phyloP scores from a whole-genome alignment of 2,329 filamentous ascomycete species.

The Sclerotinia subarctica region DNA sequence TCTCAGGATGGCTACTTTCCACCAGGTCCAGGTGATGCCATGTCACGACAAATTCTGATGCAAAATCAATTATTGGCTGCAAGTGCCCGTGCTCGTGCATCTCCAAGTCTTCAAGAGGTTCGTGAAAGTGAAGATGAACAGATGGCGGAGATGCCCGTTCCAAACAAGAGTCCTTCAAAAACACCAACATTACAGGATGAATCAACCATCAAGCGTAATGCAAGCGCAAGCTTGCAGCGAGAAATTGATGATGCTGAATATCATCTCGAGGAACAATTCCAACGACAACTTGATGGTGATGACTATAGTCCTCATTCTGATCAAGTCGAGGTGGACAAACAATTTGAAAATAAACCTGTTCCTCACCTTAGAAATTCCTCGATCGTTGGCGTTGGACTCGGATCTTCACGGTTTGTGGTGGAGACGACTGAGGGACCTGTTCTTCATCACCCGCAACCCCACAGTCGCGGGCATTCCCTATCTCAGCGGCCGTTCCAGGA shows the following conservation, averaged over 20 bases:
- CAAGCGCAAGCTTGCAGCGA: slow-evolving; percentile 74
- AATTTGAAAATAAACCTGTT: slow-evolving; percentile 25
- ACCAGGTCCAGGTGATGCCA: slow-evolving; percentile 37
- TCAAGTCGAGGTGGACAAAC: slow-evolving; percentile 32
- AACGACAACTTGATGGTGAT: slow-evolving; percentile 74
- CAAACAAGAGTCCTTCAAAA: slow-evolving; percentile 51
- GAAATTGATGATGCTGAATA: slow-evolving; percentile 86
- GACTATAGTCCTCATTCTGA: slow-evolving; percentile 65
- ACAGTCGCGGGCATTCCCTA: slow-evolving; percentile 68
- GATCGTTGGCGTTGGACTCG: slow-evolving; percentile 29
- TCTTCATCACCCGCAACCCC: slow-evolving; percentile 70
- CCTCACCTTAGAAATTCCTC: slow-evolving; percentile 31
- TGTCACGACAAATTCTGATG: slow-evolving; percentile 45
- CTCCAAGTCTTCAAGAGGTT: slow-evolving; percentile 66
- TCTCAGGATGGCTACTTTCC: slow-evolving; percentile 42
- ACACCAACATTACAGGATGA: slow-evolving; percentile 51
- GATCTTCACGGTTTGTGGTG: slow-evolving; percentile 45
- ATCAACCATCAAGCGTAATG: slow-evolving; percentile 61
- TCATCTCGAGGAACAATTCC: slow-evolving; percentile 75
- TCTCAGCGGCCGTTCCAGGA: slow-evolving; percentile 64
- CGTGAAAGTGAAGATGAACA: slow-evolving; percentile 69
- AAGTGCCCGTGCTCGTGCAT: slow-evolving; percentile 47
- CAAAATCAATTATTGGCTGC: slow-evolving; percentile 49
- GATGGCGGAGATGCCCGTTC: slow-evolving; percentile 22
- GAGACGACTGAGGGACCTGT: slow-evolving; percentile 54